Conservation (phyloP, 768 basidiomycete species). For the Coprinopsis cinerea region DNA sequence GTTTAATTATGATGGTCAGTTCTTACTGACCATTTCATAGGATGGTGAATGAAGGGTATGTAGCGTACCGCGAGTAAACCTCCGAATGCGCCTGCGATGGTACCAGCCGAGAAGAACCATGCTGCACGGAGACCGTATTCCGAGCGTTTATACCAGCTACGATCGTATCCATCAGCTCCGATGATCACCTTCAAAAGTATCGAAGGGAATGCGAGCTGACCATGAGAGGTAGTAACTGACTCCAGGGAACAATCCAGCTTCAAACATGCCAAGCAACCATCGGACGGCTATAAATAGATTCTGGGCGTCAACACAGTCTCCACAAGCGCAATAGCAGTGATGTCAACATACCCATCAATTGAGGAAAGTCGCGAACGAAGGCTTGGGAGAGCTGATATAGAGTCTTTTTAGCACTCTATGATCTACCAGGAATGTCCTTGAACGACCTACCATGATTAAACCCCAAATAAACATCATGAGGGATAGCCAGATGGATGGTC, state of each 20-base stretch:
- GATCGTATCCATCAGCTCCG: background rate
- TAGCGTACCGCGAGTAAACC: constrained; percentile 59
- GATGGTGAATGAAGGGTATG: constrained; percentile 9
- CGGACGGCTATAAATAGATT: constrained; percentile 45
- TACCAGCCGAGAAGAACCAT: constrained; percentile 73
- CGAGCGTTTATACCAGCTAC: constrained; percentile 54
- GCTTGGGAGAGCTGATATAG: constrained; percentile 61
- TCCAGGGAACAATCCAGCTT: constrained; percentile 62
- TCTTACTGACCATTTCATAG: too few relatives aligned
- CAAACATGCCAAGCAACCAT: constrained; percentile 69
- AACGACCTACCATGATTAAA: constrained; percentile 55
- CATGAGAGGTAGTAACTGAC: constrained; percentile 73
- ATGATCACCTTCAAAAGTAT: background rate
- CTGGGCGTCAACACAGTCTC: too few relatives aligned
- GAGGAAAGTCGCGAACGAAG: constrained; percentile 60
- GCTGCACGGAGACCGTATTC: constrained; percentile 69
- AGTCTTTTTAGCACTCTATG: background rate
- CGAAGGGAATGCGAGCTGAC: constrained; percentile 27
- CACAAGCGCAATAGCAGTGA: too few relatives aligned
- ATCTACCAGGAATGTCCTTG: background rate
- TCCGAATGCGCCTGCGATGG: constrained; percentile 78
- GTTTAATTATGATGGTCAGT: too few relatives aligned
- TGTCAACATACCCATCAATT: constrained; percentile 57
- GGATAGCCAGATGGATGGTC: constrained; percentile 76
- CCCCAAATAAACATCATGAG: constrained; percentile 72